Base-by-base conservation (phyloP, 441 rosid genomes). In the Brassica balearica region DNA sequence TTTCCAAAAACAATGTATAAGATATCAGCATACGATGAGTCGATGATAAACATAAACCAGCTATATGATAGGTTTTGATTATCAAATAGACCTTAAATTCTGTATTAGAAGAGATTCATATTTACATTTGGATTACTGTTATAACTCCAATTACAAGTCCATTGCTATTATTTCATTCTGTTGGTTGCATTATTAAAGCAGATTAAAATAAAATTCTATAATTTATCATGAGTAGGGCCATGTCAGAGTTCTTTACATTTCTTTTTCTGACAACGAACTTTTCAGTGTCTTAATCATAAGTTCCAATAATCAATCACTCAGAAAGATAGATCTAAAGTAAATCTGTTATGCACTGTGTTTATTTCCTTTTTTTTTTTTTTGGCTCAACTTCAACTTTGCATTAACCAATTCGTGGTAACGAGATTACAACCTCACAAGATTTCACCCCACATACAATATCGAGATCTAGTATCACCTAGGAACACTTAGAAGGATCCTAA, bases 311-410 rank as follows among this genome's bases (percentile, higher is more conserved):
- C 32, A 36, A 56, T 56, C 75, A 80, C 64, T 79, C 79, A 69
- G 68, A 38, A 74, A 79, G 82, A 79, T 74, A 79, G 82, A 79
- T 79, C 78, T 79, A 74, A 79, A 74, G 79, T 79, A 74, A 74
- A 74, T 79, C 27, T 55, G 14, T 15, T 63, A 29, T 67, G 36
- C 8, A 23, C 8, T 68, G 46, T 55, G 41, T 15, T 60, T 14
- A 55, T 6, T 22, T 19, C n/a, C 3, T 6, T 9, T n/a, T 62
- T n/a, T n/a, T n/a, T n/a, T n/a, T n/a, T n/a, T n/a, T n/a, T n/a
- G n/a, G n/a, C n/a, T n/a, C n/a, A n/a, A n/a, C n/a, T n/a, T n/a
- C n/a, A n/a, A n/a, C n/a, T n/a, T n/a, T n/a, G n/a, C n/a, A n/a
- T n/a, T n/a, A n/a, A n/a, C n/a, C n/a, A n/a, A n/a, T n/a, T n/a